phyloP scores from a whole-genome alignment of 371 early-diverging fungal species.

The Phascolomyces articulosus region DNA sequence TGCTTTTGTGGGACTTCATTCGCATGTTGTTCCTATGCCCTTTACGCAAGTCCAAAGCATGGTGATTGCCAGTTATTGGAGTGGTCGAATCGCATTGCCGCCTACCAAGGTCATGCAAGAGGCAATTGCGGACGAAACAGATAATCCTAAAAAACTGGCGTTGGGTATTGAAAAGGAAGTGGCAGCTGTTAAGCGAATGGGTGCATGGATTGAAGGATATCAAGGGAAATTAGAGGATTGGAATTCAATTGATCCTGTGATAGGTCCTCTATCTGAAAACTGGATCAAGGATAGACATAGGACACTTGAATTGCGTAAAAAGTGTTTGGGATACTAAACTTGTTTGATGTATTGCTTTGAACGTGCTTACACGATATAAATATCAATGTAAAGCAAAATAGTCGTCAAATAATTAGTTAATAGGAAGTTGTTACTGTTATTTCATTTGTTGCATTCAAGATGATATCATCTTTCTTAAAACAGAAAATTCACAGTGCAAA shows the following conservation, averaged over 20 bases:
- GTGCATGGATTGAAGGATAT: constrained; percentile 42
- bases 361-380: too few species aligned
- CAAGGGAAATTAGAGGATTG: constrained; percentile 12
- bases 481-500: too few species aligned
- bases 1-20: constrained; percentile 60
- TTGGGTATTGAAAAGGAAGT: constrained; percentile 15
- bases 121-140: neutral
- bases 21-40: constrained; percentile 58
- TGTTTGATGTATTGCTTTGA: too few species aligned
- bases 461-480: too few species aligned
- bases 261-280: constrained; percentile 25
- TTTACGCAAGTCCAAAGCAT: constrained; percentile 54
- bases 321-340: constrained; percentile 43
- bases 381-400: too few species aligned
- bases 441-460: too few species aligned
- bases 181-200: constrained; percentile 30
- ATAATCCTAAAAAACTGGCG: constrained; percentile 17
- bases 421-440: too few species aligned
- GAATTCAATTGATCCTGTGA: constrained; percentile 24
- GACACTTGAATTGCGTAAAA: constrained; percentile 24
- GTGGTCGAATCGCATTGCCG: constrained; percentile 19
- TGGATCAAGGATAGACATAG: constrained; percentile 30
- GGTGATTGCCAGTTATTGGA: constrained; percentile 45
- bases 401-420: too few species aligned
- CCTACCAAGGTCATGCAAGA: constrained; percentile 1